Conservation (phyloP, 164 flowering plant genomes). For the Aristolochia fimbriata region DNA sequence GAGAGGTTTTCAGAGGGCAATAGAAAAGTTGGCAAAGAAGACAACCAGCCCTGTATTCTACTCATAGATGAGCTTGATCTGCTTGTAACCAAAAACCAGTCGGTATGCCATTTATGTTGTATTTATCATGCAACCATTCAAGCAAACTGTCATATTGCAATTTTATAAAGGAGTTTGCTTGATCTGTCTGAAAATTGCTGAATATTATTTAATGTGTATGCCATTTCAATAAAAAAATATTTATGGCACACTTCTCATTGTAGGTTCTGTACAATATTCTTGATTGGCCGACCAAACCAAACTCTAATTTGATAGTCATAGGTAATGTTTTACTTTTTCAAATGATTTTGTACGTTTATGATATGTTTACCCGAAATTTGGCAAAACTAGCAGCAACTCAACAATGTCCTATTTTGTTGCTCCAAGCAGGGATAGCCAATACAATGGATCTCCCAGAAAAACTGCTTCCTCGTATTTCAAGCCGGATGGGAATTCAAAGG, state of each 20-base stretch:
- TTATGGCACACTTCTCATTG: background rate
- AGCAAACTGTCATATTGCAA: background rate
- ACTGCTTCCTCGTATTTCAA: conserved; percentile 94
- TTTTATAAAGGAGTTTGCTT: no score
- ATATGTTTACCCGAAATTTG: background rate
- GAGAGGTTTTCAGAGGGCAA: conserved; percentile 67
- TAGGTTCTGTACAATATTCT: conserved; percentile 95
- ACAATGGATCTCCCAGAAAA: conserved; percentile 99
- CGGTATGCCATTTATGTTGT: conserved; percentile 38
- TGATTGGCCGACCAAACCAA: conserved; percentile 92
- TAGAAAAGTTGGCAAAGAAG: conserved; percentile 33
- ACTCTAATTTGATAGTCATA: conserved; percentile 80
- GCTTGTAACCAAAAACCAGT: conserved; percentile 87
- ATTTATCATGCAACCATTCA: conserved; percentile 4
- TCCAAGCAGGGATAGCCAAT: conserved; percentile 72
- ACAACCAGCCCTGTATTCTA: conserved; percentile 67
- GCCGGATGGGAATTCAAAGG: conserved; percentile 94
- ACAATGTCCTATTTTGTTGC: background rate
- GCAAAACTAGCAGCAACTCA: background rate
- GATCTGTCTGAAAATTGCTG: no score
- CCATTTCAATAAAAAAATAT: no score
- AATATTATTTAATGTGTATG: no score
- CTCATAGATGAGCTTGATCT: conserved; percentile 98
- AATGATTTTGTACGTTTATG: no score
- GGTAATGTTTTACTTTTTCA: conserved; percentile 29